Conservation (phyloP, 176 grass and related monocot species). For the Rhynchospora pubera region DNA sequence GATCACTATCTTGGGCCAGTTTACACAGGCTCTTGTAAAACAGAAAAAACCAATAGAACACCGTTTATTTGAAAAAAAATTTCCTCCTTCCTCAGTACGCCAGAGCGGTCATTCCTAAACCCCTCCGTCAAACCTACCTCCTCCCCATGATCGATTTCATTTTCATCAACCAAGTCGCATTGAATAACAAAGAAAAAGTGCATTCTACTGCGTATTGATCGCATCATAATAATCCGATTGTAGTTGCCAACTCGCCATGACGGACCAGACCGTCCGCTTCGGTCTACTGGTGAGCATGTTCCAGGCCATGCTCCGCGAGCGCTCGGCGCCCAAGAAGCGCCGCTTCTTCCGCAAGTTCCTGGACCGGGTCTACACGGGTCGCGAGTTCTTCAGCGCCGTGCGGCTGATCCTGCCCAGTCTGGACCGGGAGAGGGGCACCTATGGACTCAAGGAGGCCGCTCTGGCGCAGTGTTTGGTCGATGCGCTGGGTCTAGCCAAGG, state of each 20-base stretch:
- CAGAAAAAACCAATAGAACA: too few species aligned
- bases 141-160: not conserved
- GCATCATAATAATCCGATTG: not conserved
- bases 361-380: slow-evolving; percentile 54
- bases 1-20: not conserved
- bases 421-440: slow-evolving; percentile 82
- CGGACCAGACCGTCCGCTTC: slow-evolving; percentile 60
- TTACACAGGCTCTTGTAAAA: not conserved
- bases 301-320: slow-evolving; percentile 67
- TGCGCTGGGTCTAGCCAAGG: slow-evolving; percentile 79
- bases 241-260: too few species aligned
- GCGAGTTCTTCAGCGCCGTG: slow-evolving; percentile 73
- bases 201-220: not conserved
- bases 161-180: not conserved
- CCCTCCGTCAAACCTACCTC: not conserved
- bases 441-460: slow-evolving; percentile 86
- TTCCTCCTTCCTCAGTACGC: not conserved
- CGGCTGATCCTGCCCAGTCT: slow-evolving; percentile 65
- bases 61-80: too few species aligned
- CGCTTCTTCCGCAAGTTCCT: slow-evolving; percentile 69
- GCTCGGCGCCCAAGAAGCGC: slow-evolving; percentile 58
- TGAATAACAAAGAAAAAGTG: not conserved
- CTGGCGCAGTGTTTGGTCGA: slow-evolving; percentile 69
- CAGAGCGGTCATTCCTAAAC: not conserved
- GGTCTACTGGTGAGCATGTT: slow-evolving; percentile 79